Evolutionary conservation across 2,329 filamentous ascomycete species (phyloP).

Genomic region (Fusarium sp.): DNA sequence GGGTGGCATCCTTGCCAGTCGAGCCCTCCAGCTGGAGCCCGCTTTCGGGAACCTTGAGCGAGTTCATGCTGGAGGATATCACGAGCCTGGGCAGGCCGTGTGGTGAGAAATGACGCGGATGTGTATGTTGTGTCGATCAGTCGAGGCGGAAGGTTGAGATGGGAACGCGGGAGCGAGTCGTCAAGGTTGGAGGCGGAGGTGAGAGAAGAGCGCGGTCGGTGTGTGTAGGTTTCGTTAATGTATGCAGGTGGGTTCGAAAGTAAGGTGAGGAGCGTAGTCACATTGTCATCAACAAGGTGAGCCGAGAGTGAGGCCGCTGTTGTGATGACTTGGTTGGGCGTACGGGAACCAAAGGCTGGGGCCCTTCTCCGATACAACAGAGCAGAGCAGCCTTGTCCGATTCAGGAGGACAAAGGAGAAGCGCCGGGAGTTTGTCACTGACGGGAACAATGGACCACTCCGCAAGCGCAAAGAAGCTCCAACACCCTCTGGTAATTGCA

Average conservation of each 20-base stretch:
- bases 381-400: slow-evolving; percentile 14
- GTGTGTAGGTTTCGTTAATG: slow-evolving; percentile 13
- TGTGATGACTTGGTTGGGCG: slow-evolving; percentile 37
- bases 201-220: slow-evolving; percentile 1
- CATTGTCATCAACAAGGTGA: slow-evolving; percentile 45
- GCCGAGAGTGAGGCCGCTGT: slow-evolving; percentile 43
- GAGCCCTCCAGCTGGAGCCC: slow-evolving; percentile 69
- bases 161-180: slow-evolving; percentile 17
- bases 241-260: slow-evolving; percentile 25
- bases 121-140: slow-evolving; percentile 42
- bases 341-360: slow-evolving; percentile 30
- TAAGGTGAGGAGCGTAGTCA: slow-evolving; percentile 39
- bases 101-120: slow-evolving; percentile 44
- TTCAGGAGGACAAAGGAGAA: slow-evolving; percentile 37
- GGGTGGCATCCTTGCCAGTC: slow-evolving; percentile 55
- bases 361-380: slow-evolving; percentile 31
- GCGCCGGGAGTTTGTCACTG: slow-evolving; percentile 27
- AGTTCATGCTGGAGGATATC: slow-evolving; percentile 58
- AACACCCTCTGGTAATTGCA: slow-evolving; percentile 42
- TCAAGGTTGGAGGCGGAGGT: slow-evolving; percentile 10
- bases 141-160: slow-evolving; percentile 25
- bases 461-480: slow-evolving; percentile 36
- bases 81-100: slow-evolving; percentile 45
- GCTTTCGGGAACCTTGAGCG: slow-evolving; percentile 67
- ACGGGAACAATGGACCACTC: slow-evolving; percentile 36